Conservation (phyloP, 768 basidiomycete species). For the Cytidiella melzeri region DNA sequence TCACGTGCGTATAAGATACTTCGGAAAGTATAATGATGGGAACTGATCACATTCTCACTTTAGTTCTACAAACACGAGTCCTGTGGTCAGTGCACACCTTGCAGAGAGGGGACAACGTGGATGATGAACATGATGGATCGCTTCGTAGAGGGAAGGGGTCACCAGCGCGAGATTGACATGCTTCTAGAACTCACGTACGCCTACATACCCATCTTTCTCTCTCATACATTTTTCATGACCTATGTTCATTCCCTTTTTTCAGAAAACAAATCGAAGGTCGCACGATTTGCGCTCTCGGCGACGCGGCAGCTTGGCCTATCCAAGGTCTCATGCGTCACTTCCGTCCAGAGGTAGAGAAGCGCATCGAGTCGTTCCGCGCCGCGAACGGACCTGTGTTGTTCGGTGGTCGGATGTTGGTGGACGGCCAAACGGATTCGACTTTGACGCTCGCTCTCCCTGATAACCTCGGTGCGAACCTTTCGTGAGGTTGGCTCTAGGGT, state of each 20-base stretch:
- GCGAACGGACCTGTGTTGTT: constrained; percentile 81
- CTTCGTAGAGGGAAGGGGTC: constrained; percentile 86
- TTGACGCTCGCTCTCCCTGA: constrained; percentile 64
- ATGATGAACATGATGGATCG: constrained; percentile 99
- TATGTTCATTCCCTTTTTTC: constrained; percentile 9
- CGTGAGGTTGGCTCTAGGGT: no score
- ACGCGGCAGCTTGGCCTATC: constrained; percentile 98
- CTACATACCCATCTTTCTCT: not conserved
- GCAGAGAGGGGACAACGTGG: constrained; percentile 95
- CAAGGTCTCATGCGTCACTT: constrained; percentile 98
- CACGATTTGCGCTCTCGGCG: constrained; percentile 95
- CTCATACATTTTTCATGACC: not conserved
- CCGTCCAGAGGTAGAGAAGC: constrained; percentile 89
- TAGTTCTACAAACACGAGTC: constrained; percentile 99
- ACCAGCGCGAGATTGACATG: constrained; percentile 96
- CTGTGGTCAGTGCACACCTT: constrained; percentile 95
- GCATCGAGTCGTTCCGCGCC: constrained; percentile 73
- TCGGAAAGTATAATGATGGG: no score
- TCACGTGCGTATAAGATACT: constrained; percentile 37
- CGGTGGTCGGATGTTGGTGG: constrained; percentile 66
- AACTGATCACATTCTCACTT: not conserved
- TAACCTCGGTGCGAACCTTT: constrained; percentile 63
- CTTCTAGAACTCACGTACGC: constrained; percentile 86
- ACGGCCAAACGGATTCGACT: constrained; percentile 58
- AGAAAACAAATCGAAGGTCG: constrained; percentile 96